A percentile compares a stretch with the other conserved stretches of the same genome.
Evolutionary conservation across 768 basidiomycete species (phyloP).

Genomic region (Naganishia onofrii): DNA sequence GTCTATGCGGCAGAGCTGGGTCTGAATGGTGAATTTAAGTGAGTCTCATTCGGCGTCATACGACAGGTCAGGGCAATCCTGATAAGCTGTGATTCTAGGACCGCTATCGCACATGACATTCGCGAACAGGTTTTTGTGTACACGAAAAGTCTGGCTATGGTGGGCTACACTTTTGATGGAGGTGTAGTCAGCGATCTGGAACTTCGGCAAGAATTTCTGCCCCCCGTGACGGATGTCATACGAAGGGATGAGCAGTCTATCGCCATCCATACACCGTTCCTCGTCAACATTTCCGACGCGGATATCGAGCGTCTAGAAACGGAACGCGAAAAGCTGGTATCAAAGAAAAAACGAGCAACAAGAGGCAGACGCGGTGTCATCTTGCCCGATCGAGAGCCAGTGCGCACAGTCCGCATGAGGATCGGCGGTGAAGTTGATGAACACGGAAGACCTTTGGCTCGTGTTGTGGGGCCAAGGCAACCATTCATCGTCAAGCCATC

Average conservation of each 20-base stretch:
- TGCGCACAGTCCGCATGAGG: conserved; percentile 79
- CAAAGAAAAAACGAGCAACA: conserved; percentile 72
- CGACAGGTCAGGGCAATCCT: neutral
- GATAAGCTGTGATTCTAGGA: conserved; percentile 57
- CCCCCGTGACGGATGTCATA: conserved; percentile 62
- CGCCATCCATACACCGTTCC: conserved; percentile 76
- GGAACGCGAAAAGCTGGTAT: conserved; percentile 89
- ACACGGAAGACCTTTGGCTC: conserved; percentile 57
- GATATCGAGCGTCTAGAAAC: conserved; percentile 86
- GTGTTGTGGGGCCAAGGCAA: conserved; percentile 72
- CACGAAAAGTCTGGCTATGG: conserved; percentile 84
- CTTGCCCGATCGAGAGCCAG: conserved; percentile 87
- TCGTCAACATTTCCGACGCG: conserved; percentile 81
- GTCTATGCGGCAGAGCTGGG: conserved; percentile 83
- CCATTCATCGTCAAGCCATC: conserved; percentile 51
- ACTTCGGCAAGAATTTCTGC: conserved; percentile 81
- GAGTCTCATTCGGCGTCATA: conserved; percentile 46
- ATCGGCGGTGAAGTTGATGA: conserved; percentile 31
- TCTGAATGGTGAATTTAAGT: conserved; percentile 88
- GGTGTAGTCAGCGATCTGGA: conserved; percentile 81
- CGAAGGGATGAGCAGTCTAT: conserved; percentile 67
- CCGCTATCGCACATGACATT: conserved; percentile 90
- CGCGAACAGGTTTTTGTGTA: conserved; percentile 90
- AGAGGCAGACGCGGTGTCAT: conserved; percentile 68
- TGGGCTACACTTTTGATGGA: conserved; percentile 81